A percentile compares a stretch with the other conserved stretches of the same genome.
These are phyloP conservation scores for Yarrowia osloensis DNA, from an alignment of 805 yeast genomes.

Conservation along the genomic window DNA sequence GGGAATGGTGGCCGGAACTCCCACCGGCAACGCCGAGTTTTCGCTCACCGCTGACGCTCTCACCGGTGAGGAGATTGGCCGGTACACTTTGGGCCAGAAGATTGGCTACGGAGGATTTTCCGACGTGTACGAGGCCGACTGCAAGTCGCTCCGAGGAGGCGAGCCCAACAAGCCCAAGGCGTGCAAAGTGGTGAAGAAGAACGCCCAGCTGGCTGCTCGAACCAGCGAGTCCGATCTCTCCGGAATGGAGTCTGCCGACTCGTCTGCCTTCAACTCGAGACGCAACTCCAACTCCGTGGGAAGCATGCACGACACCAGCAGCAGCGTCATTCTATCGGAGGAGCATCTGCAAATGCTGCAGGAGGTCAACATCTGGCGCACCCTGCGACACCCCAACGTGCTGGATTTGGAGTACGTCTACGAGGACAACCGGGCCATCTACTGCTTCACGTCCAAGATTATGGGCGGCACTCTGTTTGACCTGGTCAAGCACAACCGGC, in stretches of 20 bases:
- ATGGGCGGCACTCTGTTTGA: conserved; percentile 83
- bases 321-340: conserved; percentile 39
- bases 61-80: conserved; percentile 62
- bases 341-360: conserved; percentile 54
- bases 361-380: conserved; percentile 77
- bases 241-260: conserved; percentile 12
- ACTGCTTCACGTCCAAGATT: conserved; percentile 68
- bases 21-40: conserved; percentile 5
- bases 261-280: conserved; percentile 17
- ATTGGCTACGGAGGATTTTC: conserved; percentile 94
- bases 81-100: conserved; percentile 63
- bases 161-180: conserved; percentile 47
- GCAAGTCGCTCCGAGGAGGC: conserved; percentile 35
- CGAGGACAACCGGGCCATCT: conserved; percentile 62
- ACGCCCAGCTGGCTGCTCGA: neutral
- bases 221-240: conserved; percentile 10
- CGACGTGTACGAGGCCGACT: conserved; percentile 66
- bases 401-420: conserved; percentile 62
- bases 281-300: conserved; percentile 39
- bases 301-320: conserved; percentile 37
- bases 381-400: conserved; percentile 63
- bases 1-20: conserved; percentile 11
- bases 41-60: conserved; percentile 51
- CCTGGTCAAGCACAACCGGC: conserved; percentile 63
- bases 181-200: conserved; percentile 54